phyloP scores from a whole-genome alignment of 805 yeast species.

The Jamesozyma piceae region DNA sequence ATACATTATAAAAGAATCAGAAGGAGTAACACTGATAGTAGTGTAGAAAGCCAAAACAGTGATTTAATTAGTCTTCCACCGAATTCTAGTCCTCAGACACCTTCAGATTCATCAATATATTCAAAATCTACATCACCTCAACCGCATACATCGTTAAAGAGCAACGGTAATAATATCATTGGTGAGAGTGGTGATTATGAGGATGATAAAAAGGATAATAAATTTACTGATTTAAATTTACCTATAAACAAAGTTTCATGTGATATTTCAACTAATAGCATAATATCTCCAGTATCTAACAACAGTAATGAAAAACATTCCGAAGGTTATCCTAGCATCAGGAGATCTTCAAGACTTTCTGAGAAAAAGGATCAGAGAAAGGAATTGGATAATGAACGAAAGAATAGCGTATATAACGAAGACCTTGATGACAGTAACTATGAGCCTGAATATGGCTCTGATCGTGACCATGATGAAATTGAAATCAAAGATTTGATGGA shows the following conservation, averaged over 20 bases:
- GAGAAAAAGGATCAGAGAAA: conserved; percentile 2
- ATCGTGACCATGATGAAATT: conserved; percentile 3
- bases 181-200: not conserved
- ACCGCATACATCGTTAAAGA: not conserved
- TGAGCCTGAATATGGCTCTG: not conserved
- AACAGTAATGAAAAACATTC: not conserved
- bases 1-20: conserved; percentile 21
- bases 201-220: not conserved
- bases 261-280: conserved; percentile 2
- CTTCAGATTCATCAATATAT: not conserved
- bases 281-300: not conserved
- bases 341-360: conserved; percentile 12
- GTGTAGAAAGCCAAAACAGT: not conserved
- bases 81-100: conserved; percentile 2
- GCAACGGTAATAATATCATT: not conserved
- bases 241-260: conserved; percentile 1
- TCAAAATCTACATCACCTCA: not conserved
- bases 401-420: not conserved
- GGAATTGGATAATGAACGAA: conserved; percentile 3
- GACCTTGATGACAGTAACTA: not conserved
- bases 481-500: conserved; percentile 25
- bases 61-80: conserved; percentile 4
- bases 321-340: not conserved
- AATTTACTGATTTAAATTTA: no score
- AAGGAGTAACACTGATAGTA: conserved; percentile 3